phyloP scores from a whole-genome alignment of 2,329 filamentous ascomycete genomes.

The Ceratocystis alfenasii region DNA sequence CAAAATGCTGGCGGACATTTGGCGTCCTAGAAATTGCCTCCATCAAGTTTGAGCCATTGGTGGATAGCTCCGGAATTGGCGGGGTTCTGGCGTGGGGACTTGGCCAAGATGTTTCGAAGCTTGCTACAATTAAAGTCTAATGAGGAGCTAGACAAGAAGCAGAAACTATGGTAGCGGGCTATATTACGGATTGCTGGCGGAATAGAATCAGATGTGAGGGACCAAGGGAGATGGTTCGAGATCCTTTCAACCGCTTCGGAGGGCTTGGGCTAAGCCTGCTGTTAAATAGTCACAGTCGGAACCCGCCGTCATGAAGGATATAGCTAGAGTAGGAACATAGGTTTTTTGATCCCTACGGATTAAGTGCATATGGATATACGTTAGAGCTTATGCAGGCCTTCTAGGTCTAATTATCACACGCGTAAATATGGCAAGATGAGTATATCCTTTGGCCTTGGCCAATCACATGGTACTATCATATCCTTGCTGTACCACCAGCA shows the following conservation, averaged over 20 bases:
- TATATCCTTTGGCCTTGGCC: not conserved
- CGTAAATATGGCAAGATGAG: not conserved
- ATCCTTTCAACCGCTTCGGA: too few relatives aligned
- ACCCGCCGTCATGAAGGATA: not conserved
- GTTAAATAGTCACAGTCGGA: not conserved
- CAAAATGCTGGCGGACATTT: conserved; percentile 61
- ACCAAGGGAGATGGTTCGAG: not conserved
- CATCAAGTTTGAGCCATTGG: conserved; percentile 50
- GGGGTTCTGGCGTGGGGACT: conserved; percentile 67
- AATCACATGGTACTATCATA: not conserved
- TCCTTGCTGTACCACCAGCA: not conserved
- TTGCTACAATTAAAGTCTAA: conserved; percentile 32
- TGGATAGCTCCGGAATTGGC: conserved; percentile 45
- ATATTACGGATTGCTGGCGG: not conserved
- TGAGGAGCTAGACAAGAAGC: conserved; percentile 16
- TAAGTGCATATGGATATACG: not conserved
- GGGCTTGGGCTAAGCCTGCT: not conserved
- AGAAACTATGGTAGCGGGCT: conserved; percentile 17
- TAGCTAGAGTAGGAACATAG: not conserved
- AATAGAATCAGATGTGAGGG: not conserved
- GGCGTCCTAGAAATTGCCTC: conserved; percentile 51
- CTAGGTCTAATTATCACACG: not conserved
- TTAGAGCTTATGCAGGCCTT: not conserved
- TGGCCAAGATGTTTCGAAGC: conserved; percentile 49
- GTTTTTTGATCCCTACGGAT: not conserved